Conservation (phyloP, 371 early-diverging fungal genomes). For the Blakeslea trispora region DNA sequence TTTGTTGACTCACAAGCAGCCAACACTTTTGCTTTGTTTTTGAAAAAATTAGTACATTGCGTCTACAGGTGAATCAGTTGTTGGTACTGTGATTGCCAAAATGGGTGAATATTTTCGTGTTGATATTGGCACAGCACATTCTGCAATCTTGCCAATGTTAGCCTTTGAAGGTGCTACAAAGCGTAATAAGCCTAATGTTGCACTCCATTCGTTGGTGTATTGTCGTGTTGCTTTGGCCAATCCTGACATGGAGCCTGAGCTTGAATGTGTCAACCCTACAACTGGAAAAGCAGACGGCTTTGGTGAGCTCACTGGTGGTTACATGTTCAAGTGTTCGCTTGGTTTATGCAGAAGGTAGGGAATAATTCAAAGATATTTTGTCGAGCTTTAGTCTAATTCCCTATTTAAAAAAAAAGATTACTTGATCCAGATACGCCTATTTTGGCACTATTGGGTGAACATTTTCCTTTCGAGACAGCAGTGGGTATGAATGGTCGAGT, state of each 20-base stretch:
- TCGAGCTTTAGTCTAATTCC: not conserved
- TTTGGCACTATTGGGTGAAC: conserved; percentile 64
- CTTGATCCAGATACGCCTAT: conserved; percentile 72
- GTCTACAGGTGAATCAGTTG: conserved; percentile 80
- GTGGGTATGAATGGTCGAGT: conserved; percentile 94
- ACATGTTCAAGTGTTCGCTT: conserved; percentile 72
- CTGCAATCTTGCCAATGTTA: conserved; percentile 73
- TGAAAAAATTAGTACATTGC: conserved; percentile 93
- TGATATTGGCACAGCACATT: conserved; percentile 92
- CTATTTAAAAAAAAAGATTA: conserved; percentile 48
- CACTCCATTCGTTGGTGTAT: conserved; percentile 80
- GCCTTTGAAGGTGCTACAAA: conserved; percentile 97
- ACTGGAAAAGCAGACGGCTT: conserved; percentile 77
- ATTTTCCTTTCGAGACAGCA: conserved; percentile 85
- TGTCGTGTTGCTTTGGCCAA: conserved; percentile 85
- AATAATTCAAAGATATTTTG: no score
- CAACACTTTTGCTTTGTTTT: no score
- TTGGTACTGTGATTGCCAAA: conserved; percentile 77
- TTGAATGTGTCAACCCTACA: conserved; percentile 84
- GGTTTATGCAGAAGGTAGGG: conserved; percentile 69
- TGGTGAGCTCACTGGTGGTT: conserved; percentile 79
- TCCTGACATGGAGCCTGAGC: conserved; percentile 95
- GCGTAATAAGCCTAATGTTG: conserved; percentile 79
- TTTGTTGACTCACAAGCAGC: no score
- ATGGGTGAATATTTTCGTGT: conserved; percentile 83